Percentiles rank a stretch among this genome's conserved stretches.
These are phyloP conservation scores for Zymoseptoria ardabiliae DNA, from an alignment of 2,329 filamentous ascomycete species.

Conservation along the genomic window DNA sequence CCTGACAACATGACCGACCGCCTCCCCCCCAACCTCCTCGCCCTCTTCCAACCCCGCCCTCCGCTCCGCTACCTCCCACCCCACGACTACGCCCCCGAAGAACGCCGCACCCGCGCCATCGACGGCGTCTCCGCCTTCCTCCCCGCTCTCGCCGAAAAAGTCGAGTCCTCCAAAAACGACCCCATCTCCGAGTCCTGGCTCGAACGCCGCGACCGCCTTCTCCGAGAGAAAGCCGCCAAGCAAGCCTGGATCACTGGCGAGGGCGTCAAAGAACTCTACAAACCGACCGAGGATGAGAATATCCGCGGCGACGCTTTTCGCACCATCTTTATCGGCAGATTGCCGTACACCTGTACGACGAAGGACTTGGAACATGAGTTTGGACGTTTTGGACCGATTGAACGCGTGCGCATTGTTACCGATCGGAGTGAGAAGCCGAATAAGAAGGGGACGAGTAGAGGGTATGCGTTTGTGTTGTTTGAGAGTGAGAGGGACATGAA, in stretches of 20 bases:
- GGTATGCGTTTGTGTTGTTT: conserved; percentile 95
- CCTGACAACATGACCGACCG: conserved; percentile 75
- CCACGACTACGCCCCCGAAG: conserved; percentile 72
- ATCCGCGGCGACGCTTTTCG: conserved; percentile 90
- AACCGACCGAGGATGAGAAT: conserved; percentile 77
- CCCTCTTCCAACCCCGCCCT: conserved; percentile 90
- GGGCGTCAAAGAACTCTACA: conserved; percentile 59
- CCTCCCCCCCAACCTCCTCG: conserved; percentile 83
- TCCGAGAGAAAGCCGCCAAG: conserved; percentile 67
- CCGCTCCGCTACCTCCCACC: conserved; percentile 84
- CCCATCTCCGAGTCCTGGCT: conserved; percentile 90
- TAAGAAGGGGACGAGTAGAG: conserved; percentile 45
- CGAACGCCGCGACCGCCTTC: conserved; percentile 75
- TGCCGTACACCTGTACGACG: conserved; percentile 83
- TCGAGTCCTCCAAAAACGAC: conserved; percentile 35
- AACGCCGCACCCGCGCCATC: conserved; percentile 67
- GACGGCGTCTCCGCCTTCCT: conserved; percentile 69
- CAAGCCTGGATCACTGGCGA: conserved; percentile 58
- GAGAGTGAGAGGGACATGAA: conserved; percentile 98
- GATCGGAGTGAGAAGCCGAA: conserved; percentile 64
- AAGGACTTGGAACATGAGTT: conserved; percentile 91
- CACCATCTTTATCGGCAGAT: conserved; percentile 83
- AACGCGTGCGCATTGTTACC: conserved; percentile 66
- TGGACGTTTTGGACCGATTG: conserved; percentile 85
- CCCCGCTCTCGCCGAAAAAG: conserved; percentile 69